Evolutionary conservation across 177 flowering plant genomes (phyloP), one percentile per base, ranked within the genome.

Genomic region (Telopea speciosissima): DNA sequence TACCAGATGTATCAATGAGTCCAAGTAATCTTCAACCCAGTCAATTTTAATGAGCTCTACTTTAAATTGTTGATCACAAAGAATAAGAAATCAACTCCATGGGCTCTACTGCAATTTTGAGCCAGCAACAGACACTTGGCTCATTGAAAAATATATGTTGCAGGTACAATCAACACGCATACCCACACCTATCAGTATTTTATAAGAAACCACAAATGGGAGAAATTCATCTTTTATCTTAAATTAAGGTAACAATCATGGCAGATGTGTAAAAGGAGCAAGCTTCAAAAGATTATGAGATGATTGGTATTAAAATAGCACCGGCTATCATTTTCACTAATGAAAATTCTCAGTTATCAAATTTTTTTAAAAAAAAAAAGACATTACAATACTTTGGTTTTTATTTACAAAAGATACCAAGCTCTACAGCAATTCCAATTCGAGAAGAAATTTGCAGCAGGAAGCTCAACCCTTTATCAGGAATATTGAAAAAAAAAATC

Each of bases 321-420:
- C 6, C 9, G 5, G 40, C 40, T 1, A 36, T 36, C 40, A 36
- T 5, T 36, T 36, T 36, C 40, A 36, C 6, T 6, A 36, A 36
- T 8, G 40, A 36, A 36, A 36, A 3, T 36, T 36, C 7, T 36
- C 8, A 1, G 40, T 36, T 36, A 36, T 36, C 5, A 36, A 36
- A 36, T 0, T n/a, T n/a, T n/a, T n/a, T n/a, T n/a, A n/a, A n/a
- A 36, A 36, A 36, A 6, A 36, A 36, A 36, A 36, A 36, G 40
- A 36, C 8, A 36, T 36, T 36, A 8, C 40, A 36, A 36, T 36
- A 36, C 40, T 36, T 8, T 3, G 25, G 14, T n/a, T n/a, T 17
- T 59, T 28, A 70, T 45, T 70, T 70, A 63, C 66, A 70, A 49
- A n/a, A 10, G 40, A 36, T 36, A 62, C 49, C 44, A 61, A 36